phyloP scores from a whole-genome alignment of 2,329 filamentous ascomycete genomes.

The Clarireedia monteithiana region DNA sequence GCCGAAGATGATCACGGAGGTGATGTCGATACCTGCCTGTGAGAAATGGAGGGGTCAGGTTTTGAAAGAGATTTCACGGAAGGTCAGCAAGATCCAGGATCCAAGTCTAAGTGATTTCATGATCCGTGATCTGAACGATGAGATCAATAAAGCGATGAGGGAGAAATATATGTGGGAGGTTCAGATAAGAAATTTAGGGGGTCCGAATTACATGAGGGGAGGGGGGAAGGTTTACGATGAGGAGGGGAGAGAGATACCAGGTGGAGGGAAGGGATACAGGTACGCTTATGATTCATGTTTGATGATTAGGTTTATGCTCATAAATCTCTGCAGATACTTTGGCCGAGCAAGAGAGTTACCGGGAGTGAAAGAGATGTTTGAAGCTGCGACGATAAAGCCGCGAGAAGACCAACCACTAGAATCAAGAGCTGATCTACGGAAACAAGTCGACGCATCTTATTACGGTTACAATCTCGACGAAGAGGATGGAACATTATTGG shows the following conservation, averaged over 20 bases:
- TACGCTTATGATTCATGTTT: slow-evolving; percentile 51
- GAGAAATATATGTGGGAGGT: slow-evolving; percentile 99
- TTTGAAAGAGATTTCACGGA: slow-evolving; percentile 92
- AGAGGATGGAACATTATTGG: slow-evolving; percentile 74
- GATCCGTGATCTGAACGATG: slow-evolving; percentile 95
- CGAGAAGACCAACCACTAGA: slow-evolving; percentile 56
- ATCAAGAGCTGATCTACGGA: slow-evolving; percentile 58
- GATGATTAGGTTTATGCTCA: slow-evolving; percentile 4
- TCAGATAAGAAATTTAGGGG: slow-evolving; percentile 90
- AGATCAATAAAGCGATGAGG: slow-evolving; percentile 98
- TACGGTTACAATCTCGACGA: slow-evolving; percentile 93
- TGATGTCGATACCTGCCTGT: slow-evolving; percentile 76
- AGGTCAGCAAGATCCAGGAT: slow-evolving; percentile 94
- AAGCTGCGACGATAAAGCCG: slow-evolving; percentile 57
- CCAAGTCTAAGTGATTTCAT: slow-evolving; percentile 88
- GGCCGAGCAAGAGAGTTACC: slow-evolving; percentile 83
- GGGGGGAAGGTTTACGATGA: slow-evolving; percentile 45
- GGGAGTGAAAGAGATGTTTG: slow-evolving; percentile 93
- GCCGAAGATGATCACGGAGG: slow-evolving; percentile 82
- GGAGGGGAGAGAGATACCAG: slow-evolving; percentile 47
- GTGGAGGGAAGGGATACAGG: slow-evolving; percentile 81
- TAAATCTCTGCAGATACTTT: slow-evolving; percentile 57
- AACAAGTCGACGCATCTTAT: slow-evolving; percentile 84
- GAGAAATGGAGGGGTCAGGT: slow-evolving; percentile 99
- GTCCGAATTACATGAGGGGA: slow-evolving; percentile 71